phyloP scores from a whole-genome alignment of 306 rosid genomes.

The Urtica urens region DNA sequence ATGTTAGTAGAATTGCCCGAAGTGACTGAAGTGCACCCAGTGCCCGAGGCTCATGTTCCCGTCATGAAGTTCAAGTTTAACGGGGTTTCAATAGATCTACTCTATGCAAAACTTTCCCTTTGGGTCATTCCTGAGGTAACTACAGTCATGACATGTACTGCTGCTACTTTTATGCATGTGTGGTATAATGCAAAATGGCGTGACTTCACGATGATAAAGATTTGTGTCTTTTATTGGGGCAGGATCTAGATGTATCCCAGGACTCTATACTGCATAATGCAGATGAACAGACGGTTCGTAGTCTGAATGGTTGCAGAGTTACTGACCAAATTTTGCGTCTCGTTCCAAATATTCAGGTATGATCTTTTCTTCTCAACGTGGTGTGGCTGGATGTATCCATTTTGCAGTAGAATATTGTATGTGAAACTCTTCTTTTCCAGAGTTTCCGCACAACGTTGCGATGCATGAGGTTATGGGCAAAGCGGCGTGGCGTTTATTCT shows the following conservation, averaged over 20 bases:
- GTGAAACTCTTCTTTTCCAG: conserved; percentile 42
- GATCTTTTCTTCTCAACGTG: conserved; percentile 1
- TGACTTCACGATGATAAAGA: too few species aligned
- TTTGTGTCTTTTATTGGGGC: too few species aligned
- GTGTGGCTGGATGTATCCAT: neutral
- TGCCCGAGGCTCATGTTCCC: conserved; percentile 95
- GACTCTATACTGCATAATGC: conserved; percentile 73
- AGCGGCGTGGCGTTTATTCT: conserved; percentile 92
- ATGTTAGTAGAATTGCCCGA: conserved; percentile 84
- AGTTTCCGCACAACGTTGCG: conserved; percentile 85
- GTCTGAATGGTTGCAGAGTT: conserved; percentile 95
- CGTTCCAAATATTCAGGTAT: conserved; percentile 97
- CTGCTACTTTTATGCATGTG: too few species aligned
- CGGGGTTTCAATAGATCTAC: conserved; percentile 86
- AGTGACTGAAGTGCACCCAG: conserved; percentile 88
- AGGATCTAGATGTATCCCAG: conserved; percentile 93
- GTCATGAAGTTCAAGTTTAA: conserved; percentile 65
- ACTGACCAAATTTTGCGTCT: conserved; percentile 85
- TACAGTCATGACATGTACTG: too few species aligned
- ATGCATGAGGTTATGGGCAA: conserved; percentile 96
- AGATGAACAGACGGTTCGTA: conserved; percentile 94
- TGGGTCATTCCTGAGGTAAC: conserved; percentile 96
- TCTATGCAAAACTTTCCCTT: conserved; percentile 77
- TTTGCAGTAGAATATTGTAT: conserved; percentile 10
- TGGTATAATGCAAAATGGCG: too few species aligned